Conservation (phyloP, 2,329 filamentous ascomycete genomes). For the Epichloe gansuensis region DNA sequence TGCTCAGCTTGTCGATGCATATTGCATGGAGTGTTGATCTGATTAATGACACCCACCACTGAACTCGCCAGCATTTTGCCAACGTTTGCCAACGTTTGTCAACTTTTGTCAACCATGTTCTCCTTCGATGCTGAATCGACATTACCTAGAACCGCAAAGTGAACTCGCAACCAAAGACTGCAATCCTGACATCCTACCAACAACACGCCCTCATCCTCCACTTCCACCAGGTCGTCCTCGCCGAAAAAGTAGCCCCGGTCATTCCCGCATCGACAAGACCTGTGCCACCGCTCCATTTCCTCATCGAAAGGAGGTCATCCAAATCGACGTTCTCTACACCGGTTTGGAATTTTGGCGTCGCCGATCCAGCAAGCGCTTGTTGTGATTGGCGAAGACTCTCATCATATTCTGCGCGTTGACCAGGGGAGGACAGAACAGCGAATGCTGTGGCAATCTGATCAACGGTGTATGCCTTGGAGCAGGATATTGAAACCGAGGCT, state of each 20-base stretch:
- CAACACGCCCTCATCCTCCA: constrained; percentile 44
- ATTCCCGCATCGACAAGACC: constrained; percentile 53
- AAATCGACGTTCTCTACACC: constrained; percentile 53
- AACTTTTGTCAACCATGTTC: constrained; percentile 13
- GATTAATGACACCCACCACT: neutral
- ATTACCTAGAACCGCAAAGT: constrained; percentile 44
- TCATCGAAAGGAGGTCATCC: constrained; percentile 49
- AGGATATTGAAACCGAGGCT: neutral
- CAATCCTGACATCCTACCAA: constrained; percentile 55
- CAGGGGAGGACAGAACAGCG: constrained; percentile 38
- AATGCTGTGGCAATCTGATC: constrained; percentile 54
- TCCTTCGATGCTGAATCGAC: constrained; percentile 9
- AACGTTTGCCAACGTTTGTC: constrained; percentile 5
- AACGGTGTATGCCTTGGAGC: constrained; percentile 32
- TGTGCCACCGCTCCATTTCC: constrained; percentile 36
- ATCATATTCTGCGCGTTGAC: constrained; percentile 42
- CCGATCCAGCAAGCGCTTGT: constrained; percentile 7
- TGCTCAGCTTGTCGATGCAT: neutral
- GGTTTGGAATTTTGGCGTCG: constrained; percentile 31
- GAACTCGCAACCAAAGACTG: constrained; percentile 53
- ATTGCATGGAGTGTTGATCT: neutral
- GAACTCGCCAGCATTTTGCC: neutral
- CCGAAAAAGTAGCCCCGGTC: constrained; percentile 44
- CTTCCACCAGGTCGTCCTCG: constrained; percentile 48
- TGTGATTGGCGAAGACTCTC: constrained; percentile 27